Evolutionary conservation across 352 stramenopile genomes (phyloP), one percentile per base, ranked within the genome.

Genomic region (Phytophthora colocasiae): DNA sequence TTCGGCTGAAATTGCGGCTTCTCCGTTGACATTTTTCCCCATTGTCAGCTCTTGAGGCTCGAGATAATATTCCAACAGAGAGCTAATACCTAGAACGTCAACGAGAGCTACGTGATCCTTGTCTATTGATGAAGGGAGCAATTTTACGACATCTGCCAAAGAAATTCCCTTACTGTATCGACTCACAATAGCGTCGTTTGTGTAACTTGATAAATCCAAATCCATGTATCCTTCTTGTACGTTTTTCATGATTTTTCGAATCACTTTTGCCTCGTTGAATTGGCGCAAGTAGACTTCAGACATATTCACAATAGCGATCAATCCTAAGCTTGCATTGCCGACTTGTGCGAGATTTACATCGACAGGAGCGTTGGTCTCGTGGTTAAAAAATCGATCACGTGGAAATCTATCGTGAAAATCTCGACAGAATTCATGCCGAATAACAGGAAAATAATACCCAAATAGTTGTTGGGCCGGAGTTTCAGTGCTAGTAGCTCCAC

Each of bases 241-340:
- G 10, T 75, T 78, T 29, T 75, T 81, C 61, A 75, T 79, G 50
- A 82, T 60, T 48, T 73, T 77, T 6, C 74, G 71, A 26, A 80
- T 44, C 29, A 80, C 74, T 1, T 48, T 24, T 19, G 15, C 27
- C 26, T 78, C 69, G n/a, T 64, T 61, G 22, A 81, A 79, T 8
- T 81, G 73, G 8, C 66, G 55, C 19, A 81, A 47, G 43, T 63
- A 67, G 4, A 67, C 55, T 44, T 60, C 62, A 26, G 48, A 71
- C 64, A 72, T 72, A 22, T 72, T 72, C 2, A 72, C 58, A 2
- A 72, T 58, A 11, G 58, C 58, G 9, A 72, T 72, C 24, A 72
- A 52, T 6, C 64, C 64, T 1, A 72, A 52, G 9, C 50, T 72
- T 0, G 53, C 58, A 14, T 72, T 38, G 27, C 67, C 62, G 15